Evolutionary conservation across 2,329 filamentous ascomycete genomes (phyloP).

Genomic region (Claviceps sp.): DNA sequence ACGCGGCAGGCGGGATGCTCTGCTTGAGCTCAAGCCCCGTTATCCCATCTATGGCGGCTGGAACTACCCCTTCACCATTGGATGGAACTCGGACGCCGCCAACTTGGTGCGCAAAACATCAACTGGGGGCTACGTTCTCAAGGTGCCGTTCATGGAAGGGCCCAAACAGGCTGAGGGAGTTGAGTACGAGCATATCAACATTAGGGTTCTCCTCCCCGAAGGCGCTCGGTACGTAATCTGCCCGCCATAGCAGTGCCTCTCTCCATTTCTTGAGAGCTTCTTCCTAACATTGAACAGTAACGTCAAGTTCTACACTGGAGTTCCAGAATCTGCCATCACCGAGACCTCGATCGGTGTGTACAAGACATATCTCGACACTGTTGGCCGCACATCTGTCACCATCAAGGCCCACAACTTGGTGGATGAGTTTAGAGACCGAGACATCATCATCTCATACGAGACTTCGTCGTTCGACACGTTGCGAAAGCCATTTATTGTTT

Average conservation of each 20-base stretch:
- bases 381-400: slow-evolving; percentile 71
- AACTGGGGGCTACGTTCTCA: slow-evolving; percentile 66
- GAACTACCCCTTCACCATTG: slow-evolving; percentile 95
- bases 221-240: slow-evolving; percentile 58
- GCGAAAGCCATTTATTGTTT: slow-evolving; percentile 77
- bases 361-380: slow-evolving; percentile 85
- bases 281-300: slow-evolving; percentile 44
- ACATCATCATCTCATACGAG: slow-evolving; percentile 79
- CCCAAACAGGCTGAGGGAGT: slow-evolving; percentile 76
- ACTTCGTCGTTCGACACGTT: slow-evolving; percentile 61
- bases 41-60: slow-evolving; percentile 96
- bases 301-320: slow-evolving; percentile 59
- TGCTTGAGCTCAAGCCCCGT: slow-evolving; percentile 80
- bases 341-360: slow-evolving; percentile 48
- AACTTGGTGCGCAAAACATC: slow-evolving; percentile 57
- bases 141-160: slow-evolving; percentile 85
- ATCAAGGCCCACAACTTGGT: slow-evolving; percentile 77
- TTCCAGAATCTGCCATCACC: slow-evolving; percentile 51
- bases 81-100: slow-evolving; percentile 82
- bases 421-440: slow-evolving; percentile 75
- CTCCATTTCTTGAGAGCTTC: too few relatives aligned
- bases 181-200: slow-evolving; percentile 67
- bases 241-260: too few relatives aligned
- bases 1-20: slow-evolving; percentile 60
- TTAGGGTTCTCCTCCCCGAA: slow-evolving; percentile 81